Base-by-base conservation (phyloP, 108 stramenopile species). In the Skeletonema tropicum region DNA sequence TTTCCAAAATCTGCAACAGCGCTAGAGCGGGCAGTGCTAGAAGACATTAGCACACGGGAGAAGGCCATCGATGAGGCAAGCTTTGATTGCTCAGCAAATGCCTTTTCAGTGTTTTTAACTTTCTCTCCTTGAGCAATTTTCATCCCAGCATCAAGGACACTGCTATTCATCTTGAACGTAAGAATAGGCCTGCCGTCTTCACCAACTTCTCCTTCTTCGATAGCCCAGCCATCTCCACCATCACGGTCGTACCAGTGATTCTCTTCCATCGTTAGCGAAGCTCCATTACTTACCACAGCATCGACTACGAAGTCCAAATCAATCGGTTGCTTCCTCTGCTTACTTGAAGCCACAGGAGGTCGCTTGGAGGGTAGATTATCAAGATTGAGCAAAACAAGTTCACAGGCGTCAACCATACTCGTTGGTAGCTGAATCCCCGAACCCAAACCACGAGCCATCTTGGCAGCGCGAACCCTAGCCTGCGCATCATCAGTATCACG, bases 251-350 rank as follows among this genome's bases (percentile, higher is more conserved):
- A 96, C 95, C 95, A 96, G 30, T 86, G 86, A 29, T 87, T 87
- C 80, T 92, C 90, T 66, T 94, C 90, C 17, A 87, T 84, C 0
- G 80, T 55, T 57, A 96, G 70, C 15, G 93, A 93, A 23, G 87
- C 90, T n/a, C 95, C 95, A 66, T 93, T 92, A 21, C 92, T 90
- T 64, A 92, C 75, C 36, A 96, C 83, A 21, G 92, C 91, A 87
- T 96, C 95, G 8, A 96, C 74, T 5, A 96, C 63, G 39, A 77
- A 89, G 58, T 94, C 90, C 42, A 96, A 78, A 49, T 79, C 84
- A 59, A 86, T 65, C 25, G 79, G 79, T 17, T 76, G 66, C 70
- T 89, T 89, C 66, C 85, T 70, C 32, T 86, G 83, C 36, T 77
- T 63, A 41, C 63, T 76, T 15, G 63, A 39, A 21, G 82, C 31